A percentile compares a stretch with the other conserved stretches of the same genome.
Evolutionary conservation across 176 grass and related monocot species (phyloP).

Genomic region (Eremochloa ophiuroides): DNA sequence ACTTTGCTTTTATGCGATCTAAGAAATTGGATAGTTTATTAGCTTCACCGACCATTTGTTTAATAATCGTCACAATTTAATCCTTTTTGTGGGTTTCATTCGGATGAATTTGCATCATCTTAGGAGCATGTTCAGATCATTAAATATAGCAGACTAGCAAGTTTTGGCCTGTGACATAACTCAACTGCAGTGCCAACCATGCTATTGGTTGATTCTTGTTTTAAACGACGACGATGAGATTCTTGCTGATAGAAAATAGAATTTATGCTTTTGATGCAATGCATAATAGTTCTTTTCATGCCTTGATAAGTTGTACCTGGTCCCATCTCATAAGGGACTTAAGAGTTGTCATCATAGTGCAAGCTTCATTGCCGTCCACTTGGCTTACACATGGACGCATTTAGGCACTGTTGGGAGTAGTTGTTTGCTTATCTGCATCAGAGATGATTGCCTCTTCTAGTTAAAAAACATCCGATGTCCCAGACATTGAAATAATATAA

Average conservation of each 20-base stretch:
- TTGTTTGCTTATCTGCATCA: constrained; percentile 45
- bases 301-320: background rate
- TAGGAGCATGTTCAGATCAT: background rate
- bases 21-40: background rate
- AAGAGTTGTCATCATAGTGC: constrained; percentile 29
- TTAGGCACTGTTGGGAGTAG: constrained; percentile 42
- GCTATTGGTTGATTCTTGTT: background rate
- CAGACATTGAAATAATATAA: constrained; percentile 16
- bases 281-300: background rate
- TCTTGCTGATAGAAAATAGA: background rate
- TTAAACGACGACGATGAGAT: background rate
- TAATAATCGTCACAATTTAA: background rate
- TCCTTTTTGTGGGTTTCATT: background rate
- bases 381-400: constrained; percentile 34
- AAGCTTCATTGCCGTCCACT: constrained; percentile 35
- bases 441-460: constrained; percentile 34
- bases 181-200: background rate
- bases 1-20: background rate
- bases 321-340: background rate
- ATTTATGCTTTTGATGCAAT: background rate
- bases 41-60: background rate
- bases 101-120: background rate
- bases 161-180: background rate
- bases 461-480: constrained; percentile 7
- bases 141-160: constrained; percentile 11